These are phyloP conservation scores for Halocafeteria seosinensis DNA, from an alignment of 108 stramenopile genomes.

Conservation along the genomic window DNA sequence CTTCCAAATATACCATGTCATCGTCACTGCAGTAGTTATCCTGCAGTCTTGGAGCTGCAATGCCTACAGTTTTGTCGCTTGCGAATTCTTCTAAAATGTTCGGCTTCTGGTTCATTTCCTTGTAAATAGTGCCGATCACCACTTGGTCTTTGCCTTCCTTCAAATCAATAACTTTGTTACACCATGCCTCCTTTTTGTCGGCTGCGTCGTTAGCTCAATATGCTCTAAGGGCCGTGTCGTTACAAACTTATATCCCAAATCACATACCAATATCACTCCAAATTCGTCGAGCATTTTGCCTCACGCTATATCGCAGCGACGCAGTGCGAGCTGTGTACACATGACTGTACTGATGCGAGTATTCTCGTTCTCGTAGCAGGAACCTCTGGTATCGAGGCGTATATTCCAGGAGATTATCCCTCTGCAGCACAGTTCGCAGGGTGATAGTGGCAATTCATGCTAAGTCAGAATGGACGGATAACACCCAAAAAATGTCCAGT, in stretches of 20 bases:
- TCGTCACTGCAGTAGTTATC: conserved; percentile 24
- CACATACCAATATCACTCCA: background rate
- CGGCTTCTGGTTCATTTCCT: conserved; percentile 21
- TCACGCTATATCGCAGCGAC: background rate
- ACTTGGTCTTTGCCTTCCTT: background rate
- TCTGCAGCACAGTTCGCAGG: no score
- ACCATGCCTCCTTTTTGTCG: background rate
- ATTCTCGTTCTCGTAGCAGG: background rate
- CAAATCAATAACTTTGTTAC: background rate
- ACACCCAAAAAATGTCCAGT: no score
- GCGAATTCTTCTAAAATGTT: conserved; percentile 30
- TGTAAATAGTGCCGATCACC: conserved; percentile 16
- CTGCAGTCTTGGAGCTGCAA: background rate
- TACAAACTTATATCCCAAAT: background rate
- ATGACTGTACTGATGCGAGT: background rate
- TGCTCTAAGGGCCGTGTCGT: background rate
- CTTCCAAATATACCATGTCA: conserved; percentile 25
- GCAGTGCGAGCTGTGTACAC: background rate
- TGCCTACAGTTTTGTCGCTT: conserved; percentile 4
- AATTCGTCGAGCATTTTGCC: no score
- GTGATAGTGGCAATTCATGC: no score
- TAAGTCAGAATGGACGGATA: no score
- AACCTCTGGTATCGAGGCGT: background rate
- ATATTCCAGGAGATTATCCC: no score
- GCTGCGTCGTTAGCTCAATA: background rate